Evolutionary conservation across 805 yeast genomes (phyloP).

Genomic region (Candida rishiriensis): DNA sequence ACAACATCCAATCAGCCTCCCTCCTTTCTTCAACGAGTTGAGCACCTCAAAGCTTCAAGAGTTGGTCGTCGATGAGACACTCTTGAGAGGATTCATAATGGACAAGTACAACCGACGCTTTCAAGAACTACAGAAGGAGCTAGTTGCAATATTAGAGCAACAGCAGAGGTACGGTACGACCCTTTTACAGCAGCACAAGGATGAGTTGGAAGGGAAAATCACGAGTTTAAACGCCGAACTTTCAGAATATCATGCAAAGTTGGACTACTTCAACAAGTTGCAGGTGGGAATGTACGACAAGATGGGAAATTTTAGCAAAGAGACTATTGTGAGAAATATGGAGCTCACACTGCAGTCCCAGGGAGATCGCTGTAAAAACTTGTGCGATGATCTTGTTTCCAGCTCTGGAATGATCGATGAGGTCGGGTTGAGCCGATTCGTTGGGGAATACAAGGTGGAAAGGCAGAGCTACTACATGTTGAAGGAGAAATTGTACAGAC

Average conservation of each 20-base stretch:
- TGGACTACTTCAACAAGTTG: constrained; percentile 17
- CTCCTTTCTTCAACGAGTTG: constrained; percentile 22
- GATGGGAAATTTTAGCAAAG: constrained; percentile 29
- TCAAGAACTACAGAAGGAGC: constrained; percentile 6
- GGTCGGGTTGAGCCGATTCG: constrained; percentile 32
- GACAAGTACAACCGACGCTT: constrained; percentile 8
- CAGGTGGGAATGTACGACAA: constrained; percentile 29
- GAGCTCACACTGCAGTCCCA: constrained; percentile 27
- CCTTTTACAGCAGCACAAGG: constrained; percentile 20
- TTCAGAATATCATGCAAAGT: constrained; percentile 15
- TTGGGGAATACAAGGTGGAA: constrained; percentile 36
- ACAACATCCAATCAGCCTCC: constrained; percentile 9
- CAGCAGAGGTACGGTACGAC: constrained; percentile 34
- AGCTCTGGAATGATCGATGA: constrained; percentile 15
- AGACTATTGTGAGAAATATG: constrained; percentile 31
- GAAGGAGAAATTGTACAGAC: constrained; percentile 43
- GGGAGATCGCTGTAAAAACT: constrained; percentile 11
- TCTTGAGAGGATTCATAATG: constrained; percentile 18
- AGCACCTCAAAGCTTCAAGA: constrained; percentile 19
- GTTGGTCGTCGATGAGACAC: constrained; percentile 10
- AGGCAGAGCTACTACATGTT: constrained; percentile 41
- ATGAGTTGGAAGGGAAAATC: constrained; percentile 20
- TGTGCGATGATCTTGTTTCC: constrained; percentile 16
- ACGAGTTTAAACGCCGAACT: constrained; percentile 20
- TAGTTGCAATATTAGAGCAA: constrained; percentile 33